A percentile compares a stretch with the other conserved stretches of the same genome.
Evolutionary conservation across 2,329 filamentous ascomycete species (phyloP).

Genomic region (Bipolaris oryzae): DNA sequence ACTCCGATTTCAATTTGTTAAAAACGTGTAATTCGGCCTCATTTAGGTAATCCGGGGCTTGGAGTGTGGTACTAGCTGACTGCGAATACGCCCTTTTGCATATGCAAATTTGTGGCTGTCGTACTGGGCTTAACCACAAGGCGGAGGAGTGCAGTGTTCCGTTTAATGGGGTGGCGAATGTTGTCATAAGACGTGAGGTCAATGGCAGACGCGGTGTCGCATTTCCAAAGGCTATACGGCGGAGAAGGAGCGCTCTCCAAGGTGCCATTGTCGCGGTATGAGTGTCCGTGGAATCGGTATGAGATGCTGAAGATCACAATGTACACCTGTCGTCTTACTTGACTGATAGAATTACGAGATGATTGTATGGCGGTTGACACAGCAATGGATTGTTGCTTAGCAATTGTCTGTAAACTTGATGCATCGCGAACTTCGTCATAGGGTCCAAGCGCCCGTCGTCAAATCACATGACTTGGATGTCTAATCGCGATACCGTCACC

Average conservation of each 20-base stretch:
- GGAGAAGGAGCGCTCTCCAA: conserved; percentile 37
- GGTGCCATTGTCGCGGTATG: conserved; percentile 39
- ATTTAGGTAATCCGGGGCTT: conserved; percentile 56
- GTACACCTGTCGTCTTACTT: conserved; percentile 4
- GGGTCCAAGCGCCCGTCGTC: conserved; percentile 32
- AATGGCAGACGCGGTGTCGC: conserved; percentile 25
- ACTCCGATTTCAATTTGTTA: conserved; percentile 51
- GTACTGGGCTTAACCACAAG: conserved; percentile 13
- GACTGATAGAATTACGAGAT: conserved; percentile 17
- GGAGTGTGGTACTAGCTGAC: conserved; percentile 25
- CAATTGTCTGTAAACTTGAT: conserved; percentile 11
- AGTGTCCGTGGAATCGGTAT: conserved; percentile 6
- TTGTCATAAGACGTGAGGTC: conserved; percentile 29
- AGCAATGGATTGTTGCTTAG: conserved; percentile 22
- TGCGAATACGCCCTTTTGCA: conserved; percentile 34
- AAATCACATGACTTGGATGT: conserved; percentile 39
- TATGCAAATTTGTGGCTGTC: conserved; percentile 9
- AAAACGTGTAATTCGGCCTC: conserved; percentile 56
- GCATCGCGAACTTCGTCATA: conserved; percentile 36
- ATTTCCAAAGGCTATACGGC: conserved; percentile 27
- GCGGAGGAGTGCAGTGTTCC: conserved; percentile 12
- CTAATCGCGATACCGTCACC: conserved; percentile 1
- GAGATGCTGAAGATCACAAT: conserved; percentile 14
- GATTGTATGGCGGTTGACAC: conserved; percentile 9
- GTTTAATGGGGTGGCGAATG: conserved; percentile 14